Conservation (phyloP, 2,329 filamentous ascomycete genomes). For the Xylaria sp. region DNA sequence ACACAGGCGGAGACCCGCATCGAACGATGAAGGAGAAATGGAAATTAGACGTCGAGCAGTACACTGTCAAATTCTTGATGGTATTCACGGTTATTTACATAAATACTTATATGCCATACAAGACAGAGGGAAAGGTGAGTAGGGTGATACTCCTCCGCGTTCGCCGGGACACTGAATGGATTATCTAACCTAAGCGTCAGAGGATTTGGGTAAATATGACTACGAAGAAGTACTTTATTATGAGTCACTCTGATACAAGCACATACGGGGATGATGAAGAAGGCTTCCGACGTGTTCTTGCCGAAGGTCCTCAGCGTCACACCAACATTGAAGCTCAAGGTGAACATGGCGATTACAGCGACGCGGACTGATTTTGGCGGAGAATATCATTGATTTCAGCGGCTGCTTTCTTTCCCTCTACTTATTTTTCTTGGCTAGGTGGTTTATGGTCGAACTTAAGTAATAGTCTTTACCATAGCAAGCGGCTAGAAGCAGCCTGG, state of each 20-base stretch:
- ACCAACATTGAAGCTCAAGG: not conserved
- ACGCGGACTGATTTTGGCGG: too few species aligned
- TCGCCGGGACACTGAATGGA: not conserved
- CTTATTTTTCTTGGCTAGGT: not conserved
- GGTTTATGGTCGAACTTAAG: not conserved
- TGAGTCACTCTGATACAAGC: accelerated
- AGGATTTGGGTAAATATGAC: slow-evolving; percentile 6
- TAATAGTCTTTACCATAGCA: not conserved
- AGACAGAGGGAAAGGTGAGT: not conserved
- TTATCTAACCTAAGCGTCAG: not conserved
- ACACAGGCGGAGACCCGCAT: not conserved
- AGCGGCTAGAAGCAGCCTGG: not conserved
- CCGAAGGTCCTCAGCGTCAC: not conserved
- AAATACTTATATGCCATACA: too few species aligned
- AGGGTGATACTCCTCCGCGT: not conserved
- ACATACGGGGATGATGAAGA: not conserved
- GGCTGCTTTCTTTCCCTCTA: not conserved
- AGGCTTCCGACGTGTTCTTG: slow-evolving; percentile 5
- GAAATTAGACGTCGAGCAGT: not conserved
- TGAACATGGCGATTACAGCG: not conserved
- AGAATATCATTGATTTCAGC: not conserved
- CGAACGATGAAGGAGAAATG: not conserved
- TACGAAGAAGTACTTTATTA: not conserved
- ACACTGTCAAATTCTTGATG: not conserved
- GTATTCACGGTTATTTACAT: not conserved